phyloP scores from a whole-genome alignment of 2,329 filamentous ascomycete species.

The Trichophaea hybrida region DNA sequence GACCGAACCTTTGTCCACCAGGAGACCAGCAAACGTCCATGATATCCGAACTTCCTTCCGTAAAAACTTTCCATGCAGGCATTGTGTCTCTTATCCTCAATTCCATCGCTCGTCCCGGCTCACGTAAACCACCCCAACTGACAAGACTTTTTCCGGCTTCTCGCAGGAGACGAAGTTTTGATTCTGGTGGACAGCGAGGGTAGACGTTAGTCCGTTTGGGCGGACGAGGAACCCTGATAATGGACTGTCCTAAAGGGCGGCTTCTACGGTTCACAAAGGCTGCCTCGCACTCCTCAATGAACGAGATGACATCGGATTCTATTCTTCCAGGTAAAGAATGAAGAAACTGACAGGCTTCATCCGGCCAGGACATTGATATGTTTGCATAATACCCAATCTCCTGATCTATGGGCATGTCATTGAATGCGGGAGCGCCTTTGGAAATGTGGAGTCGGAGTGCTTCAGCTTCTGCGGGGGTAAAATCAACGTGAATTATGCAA shows the following conservation, averaged over 20 bases:
- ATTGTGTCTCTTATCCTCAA: conserved; percentile 3
- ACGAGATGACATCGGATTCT: background rate
- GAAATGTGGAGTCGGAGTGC: background rate
- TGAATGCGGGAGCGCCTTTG: background rate
- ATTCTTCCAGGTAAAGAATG: background rate
- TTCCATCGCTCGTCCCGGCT: background rate
- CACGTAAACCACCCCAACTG: background rate
- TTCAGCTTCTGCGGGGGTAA: background rate
- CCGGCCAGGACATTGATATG: background rate
- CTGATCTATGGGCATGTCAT: background rate
- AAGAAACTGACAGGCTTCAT: background rate
- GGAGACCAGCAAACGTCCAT: conserved; percentile 24
- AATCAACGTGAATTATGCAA: background rate
- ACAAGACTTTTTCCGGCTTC: background rate
- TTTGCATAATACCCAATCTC: background rate
- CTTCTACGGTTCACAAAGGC: background rate
- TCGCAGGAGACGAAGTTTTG: background rate
- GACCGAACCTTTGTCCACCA: conserved; percentile 19
- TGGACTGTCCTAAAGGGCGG: conserved; percentile 2
- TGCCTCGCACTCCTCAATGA: conserved; percentile 1
- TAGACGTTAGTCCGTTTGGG: too few relatives aligned
- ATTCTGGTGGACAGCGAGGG: background rate
- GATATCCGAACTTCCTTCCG: conserved; percentile 24
- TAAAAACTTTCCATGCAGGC: conserved; percentile 21
- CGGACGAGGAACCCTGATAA: background rate